phyloP scores from a whole-genome alignment of 208 protist species.

The Trypanosoma brucei region DNA sequence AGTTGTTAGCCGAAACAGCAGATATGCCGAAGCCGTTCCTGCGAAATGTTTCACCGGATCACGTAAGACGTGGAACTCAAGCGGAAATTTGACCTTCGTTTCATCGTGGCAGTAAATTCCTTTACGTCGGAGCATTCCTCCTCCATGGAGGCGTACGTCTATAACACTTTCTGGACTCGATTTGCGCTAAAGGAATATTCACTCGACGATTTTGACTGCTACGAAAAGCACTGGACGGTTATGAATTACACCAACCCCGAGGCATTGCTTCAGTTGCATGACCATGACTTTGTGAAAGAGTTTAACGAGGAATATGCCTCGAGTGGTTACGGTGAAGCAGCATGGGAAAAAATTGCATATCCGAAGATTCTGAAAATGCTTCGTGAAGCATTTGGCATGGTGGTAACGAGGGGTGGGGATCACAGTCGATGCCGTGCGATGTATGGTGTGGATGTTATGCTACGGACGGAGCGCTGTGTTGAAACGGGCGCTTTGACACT shows the following conservation, averaged over 20 bases:
- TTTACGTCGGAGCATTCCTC: slow-evolving; percentile 9
- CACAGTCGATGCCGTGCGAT: slow-evolving; percentile 26
- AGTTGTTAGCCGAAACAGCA: too few species aligned
- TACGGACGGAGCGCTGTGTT: slow-evolving; percentile 7
- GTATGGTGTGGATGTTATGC: slow-evolving; percentile 30
- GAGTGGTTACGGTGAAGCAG: slow-evolving; percentile 12
- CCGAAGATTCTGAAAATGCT: slow-evolving; percentile 30
- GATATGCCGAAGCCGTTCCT: too few species aligned
- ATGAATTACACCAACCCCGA: slow-evolving; percentile 33
- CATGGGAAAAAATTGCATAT: slow-evolving; percentile 21
- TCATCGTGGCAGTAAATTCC: slow-evolving; percentile 27
- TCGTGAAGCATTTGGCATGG: slow-evolving; percentile 11
- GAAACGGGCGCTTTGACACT: slow-evolving; percentile 6
- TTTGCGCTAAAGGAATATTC: slow-evolving; percentile 19
- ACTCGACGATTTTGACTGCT: slow-evolving; percentile 23
- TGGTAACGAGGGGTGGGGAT: not conserved
- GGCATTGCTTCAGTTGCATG: slow-evolving; percentile 23
- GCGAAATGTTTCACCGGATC: too few species aligned
- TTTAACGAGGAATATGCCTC: slow-evolving; percentile 28
- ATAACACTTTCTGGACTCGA: slow-evolving; percentile 3
- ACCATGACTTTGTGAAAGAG: slow-evolving; percentile 26
- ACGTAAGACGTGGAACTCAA: too few species aligned
- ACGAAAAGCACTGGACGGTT: slow-evolving; percentile 34
- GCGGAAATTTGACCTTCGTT: slow-evolving; percentile 33
- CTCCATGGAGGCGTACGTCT: slow-evolving; percentile 5